These are phyloP conservation scores for Apophysomyces trapeziformis DNA, from an alignment of 371 early-diverging fungal species.

Conservation along the genomic window DNA sequence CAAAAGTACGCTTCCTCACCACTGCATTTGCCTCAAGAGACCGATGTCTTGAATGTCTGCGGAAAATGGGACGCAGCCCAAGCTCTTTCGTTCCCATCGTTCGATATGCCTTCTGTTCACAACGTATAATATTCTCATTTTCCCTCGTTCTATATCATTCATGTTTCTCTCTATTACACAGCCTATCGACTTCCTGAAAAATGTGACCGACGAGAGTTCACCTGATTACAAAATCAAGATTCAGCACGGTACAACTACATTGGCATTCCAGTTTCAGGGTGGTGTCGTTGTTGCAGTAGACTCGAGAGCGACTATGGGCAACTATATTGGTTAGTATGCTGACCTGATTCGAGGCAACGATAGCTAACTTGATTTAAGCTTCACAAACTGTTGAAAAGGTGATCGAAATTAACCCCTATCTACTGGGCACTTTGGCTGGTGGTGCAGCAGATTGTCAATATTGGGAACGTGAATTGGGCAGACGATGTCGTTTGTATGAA, in stretches of 20 bases:
- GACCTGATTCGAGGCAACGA: neutral
- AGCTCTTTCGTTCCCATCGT: slow-evolving; percentile 71
- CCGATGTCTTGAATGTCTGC: slow-evolving; percentile 33
- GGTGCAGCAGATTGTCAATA: slow-evolving; percentile 99
- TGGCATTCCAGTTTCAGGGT: slow-evolving; percentile 97
- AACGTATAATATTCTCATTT: slow-evolving; percentile 56
- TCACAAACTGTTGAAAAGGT: slow-evolving; percentile 99
- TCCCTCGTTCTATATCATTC: neutral
- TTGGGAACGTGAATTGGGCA: slow-evolving; percentile 99
- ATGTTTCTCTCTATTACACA: slow-evolving; percentile 23
- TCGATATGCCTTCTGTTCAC: slow-evolving; percentile 73
- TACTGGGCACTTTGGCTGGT: slow-evolving; percentile 99
- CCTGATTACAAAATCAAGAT: slow-evolving; percentile 80
- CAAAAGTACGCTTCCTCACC: slow-evolving; percentile 58
- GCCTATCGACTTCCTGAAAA: slow-evolving; percentile 70
- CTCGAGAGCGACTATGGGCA: slow-evolving; percentile 98
- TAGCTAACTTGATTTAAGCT: slow-evolving; percentile 56
- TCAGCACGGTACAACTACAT: slow-evolving; percentile 99
- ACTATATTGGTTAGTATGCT: slow-evolving; percentile 84
- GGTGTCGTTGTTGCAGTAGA: slow-evolving; percentile 99
- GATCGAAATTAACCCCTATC: slow-evolving; percentile 99
- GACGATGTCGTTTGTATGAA: slow-evolving; percentile 96
- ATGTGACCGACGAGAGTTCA: slow-evolving; percentile 62
- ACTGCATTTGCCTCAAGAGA: slow-evolving; percentile 40
- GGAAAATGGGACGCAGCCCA: slow-evolving; percentile 68